Evolutionary conservation across 1,284 basidiomycete species (phyloP).

Genomic region (Trichosporon sp.): DNA sequence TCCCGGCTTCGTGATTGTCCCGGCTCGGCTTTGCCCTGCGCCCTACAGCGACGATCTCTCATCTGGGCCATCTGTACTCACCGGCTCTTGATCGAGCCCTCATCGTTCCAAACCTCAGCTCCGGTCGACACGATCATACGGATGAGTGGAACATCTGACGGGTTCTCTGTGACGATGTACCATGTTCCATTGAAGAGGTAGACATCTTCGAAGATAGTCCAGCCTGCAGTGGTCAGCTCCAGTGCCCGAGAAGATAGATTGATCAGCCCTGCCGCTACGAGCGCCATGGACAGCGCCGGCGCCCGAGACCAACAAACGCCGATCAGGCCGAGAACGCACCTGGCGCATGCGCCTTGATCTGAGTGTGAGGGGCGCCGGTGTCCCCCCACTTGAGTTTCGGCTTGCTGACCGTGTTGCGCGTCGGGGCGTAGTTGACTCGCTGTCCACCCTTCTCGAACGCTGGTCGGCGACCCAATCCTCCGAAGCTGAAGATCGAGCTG

Average conservation of each 20-base stretch:
- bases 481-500: constrained; percentile 28
- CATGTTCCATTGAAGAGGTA: constrained; percentile 50
- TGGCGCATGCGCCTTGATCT: constrained; percentile 45
- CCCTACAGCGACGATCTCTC: background rate
- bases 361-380: constrained; percentile 33
- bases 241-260: background rate
- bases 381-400: constrained; percentile 41
- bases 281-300: background rate
- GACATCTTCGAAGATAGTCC: constrained; percentile 72
- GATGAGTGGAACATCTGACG: constrained; percentile 44
- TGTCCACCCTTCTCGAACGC: background rate
- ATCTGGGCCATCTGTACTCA: constrained; percentile 17
- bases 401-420: constrained; percentile 18
- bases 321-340: constrained; percentile 28
- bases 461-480: constrained; percentile 3
- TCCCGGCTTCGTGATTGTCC: too few species aligned
- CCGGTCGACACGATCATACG: constrained; percentile 49
- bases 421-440: constrained; percentile 6
- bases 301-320: background rate
- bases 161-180: constrained; percentile 49
- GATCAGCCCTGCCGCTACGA: background rate
- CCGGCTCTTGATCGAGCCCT: constrained; percentile 47
- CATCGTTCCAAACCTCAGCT: constrained; percentile 48
- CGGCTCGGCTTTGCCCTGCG: background rate
- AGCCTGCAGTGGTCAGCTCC: constrained; percentile 46